Evolutionary conservation across 768 basidiomycete species (phyloP).

Genomic region (Lentinus brumalis): DNA sequence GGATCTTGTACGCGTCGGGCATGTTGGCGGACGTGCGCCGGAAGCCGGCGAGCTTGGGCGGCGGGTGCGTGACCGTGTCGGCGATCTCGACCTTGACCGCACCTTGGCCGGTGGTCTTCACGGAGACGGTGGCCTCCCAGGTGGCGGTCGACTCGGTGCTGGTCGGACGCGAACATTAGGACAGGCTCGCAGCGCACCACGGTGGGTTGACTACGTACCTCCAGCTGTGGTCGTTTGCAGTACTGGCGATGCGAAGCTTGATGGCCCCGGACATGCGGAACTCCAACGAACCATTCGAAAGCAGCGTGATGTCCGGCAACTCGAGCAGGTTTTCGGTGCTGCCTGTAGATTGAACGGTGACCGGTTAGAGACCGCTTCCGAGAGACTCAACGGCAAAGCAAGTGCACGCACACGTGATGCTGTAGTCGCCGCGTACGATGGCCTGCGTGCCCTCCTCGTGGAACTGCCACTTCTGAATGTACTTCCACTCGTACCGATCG

Average conservation of each 20-base stretch:
- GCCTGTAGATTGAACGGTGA: not conserved
- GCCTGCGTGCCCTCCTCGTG: conserved; percentile 24
- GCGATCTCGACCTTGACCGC: conserved; percentile 23
- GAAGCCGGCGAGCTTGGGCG: conserved; percentile 14
- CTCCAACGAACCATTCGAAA: not conserved
- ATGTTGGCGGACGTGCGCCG: conserved; percentile 18
- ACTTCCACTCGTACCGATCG: conserved; percentile 29
- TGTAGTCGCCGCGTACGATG: conserved; percentile 19
- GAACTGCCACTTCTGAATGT: conserved; percentile 30
- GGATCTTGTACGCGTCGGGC: conserved; percentile 2
- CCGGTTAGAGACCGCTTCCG: not conserved
- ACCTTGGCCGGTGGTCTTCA: conserved; percentile 25
- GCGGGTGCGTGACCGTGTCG: conserved; percentile 12
- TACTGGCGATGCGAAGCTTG: not conserved
- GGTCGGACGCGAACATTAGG: too few relatives aligned
- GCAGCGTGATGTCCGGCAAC: not conserved
- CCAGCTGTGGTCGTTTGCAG: not conserved
- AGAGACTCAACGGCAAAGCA: not conserved
- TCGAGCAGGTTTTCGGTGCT: not conserved
- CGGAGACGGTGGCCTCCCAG: conserved; percentile 27
- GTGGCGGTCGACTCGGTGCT: conserved; percentile 27
- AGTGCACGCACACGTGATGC: conserved; percentile 18
- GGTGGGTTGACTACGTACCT: not conserved
- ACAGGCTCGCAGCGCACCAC: not conserved
- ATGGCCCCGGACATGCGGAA: not conserved